Percentiles rank a stretch among this genome's conserved stretches.
Conservation (phyloP, 495 filamentous ascomycete genomes). For the Staphylotrichum longicolle region DNA sequence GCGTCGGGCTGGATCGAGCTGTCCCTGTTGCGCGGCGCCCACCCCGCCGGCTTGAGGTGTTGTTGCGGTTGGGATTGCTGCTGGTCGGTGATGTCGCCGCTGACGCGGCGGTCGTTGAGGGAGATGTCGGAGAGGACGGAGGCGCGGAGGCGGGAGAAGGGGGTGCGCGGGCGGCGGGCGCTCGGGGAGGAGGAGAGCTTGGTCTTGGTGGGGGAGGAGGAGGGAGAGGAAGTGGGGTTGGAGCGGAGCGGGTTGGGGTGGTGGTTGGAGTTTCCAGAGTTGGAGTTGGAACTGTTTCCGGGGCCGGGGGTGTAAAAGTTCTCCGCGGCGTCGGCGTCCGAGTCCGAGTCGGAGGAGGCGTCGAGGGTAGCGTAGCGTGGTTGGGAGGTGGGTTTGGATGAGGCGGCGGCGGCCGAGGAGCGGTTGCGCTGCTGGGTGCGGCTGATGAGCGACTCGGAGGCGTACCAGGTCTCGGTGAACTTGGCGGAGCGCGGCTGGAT, state of each 20-base stretch:
- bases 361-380: conserved; percentile 37
- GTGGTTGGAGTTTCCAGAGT: conserved; percentile 30
- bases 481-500: conserved; percentile 54
- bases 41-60: conserved; percentile 13
- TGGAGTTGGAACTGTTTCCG: conserved; percentile 28
- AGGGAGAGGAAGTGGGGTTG: conserved; percentile 34
- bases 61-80: conserved; percentile 15
- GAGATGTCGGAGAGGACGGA: conserved; percentile 44
- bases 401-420: conserved; percentile 31
- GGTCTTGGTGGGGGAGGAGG: conserved; percentile 8
- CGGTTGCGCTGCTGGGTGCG: conserved; percentile 49
- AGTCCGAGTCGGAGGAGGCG: conserved; percentile 33
- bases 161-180: conserved; percentile 27
- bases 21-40: conserved; percentile 24
- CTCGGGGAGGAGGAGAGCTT: neutral
- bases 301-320: conserved; percentile 20
- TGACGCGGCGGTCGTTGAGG: conserved; percentile 40
- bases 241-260: conserved; percentile 49
- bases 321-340: conserved; percentile 15
- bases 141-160: conserved; percentile 31
- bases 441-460: conserved; percentile 52
- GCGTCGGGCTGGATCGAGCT: conserved; percentile 53
- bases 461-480: conserved; percentile 61
- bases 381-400: neutral
- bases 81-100: conserved; percentile 32